Base-by-base conservation (phyloP, 495 filamentous ascomycete genomes). In the Achaetomiella virescens region DNA sequence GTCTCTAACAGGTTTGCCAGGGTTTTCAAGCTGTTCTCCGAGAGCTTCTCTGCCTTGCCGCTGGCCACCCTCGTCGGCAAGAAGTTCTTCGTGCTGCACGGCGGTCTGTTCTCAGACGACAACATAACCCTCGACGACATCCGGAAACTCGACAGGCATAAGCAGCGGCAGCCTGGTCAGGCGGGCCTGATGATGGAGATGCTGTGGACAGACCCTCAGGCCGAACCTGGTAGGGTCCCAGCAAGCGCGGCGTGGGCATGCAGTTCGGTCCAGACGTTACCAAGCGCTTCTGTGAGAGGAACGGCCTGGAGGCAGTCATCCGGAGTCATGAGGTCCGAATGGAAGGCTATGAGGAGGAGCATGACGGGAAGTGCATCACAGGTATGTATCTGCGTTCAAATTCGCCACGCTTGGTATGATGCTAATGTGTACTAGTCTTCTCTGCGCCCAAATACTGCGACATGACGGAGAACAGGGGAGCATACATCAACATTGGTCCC, bases 151-250 rank as follows among this genome's bases (percentile, higher is more conserved):
- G 83, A 97, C 69, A 81, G 93, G 61, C 91, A 97, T 72, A 84
- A 81, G 69, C 95, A 97, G 75, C 81, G 89, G 25, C 93, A 99
- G 66, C 93, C 93, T n/a, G 95, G 95, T 21, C 93, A 97, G 68
- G 70, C 85, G 42, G 93, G 93, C 29, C 74, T 99, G 62, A 99
- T 99, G 93, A 97, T 99, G 93, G 93, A 99, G 71, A 99, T 99
- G 95, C 82, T 99, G 18, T 99, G 93, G 93, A 97, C 93, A 0
- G 93, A 99, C 66, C 93, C 93, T 12, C 93, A 97, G 67, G 75
- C 84, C 0, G 76, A 82, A 58, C 88, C 88, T 44, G 93, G 93
- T 24, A 83, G 93, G 89, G 91, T 9, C 95, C 92, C 20, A 96
- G 89, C 76, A 99, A 99, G 79, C 83, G 93, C 66, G 93, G 93